Evolutionary conservation across 2,329 filamentous ascomycete genomes (phyloP), one percentile per base, ranked within the genome.

Genomic region (Stachybotrys chartarum): DNA sequence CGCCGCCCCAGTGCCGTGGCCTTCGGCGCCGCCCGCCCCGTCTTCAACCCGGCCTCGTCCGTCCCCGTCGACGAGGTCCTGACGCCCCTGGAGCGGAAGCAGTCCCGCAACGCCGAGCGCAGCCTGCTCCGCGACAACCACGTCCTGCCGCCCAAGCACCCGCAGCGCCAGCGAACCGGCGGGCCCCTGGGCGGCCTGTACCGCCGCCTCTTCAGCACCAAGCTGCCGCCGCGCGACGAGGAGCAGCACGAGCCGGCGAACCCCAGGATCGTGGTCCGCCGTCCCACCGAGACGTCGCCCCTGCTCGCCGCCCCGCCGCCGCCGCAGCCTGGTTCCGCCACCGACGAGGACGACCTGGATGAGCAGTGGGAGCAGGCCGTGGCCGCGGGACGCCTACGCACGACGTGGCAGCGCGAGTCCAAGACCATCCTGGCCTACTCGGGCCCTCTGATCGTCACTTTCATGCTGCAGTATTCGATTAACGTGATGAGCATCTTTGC

Each of bases 331-430:
- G 66, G 54, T 72, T 72, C 74, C 75, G 11, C 74, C 76, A 24
- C 73, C 74, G 45, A 75, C 75, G 55, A 24, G 24, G 76, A 78
- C 5, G 82, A 84, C 50, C 76, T 92, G 52, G 83, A 87, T 61
- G 80, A 84, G 63, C 87, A 90, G 66, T 96, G 91, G 91, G 87
- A 93, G 59, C 88, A 91, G 58, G 93, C 92, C 0, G 88, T 97
- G 11, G 81, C 84, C 1, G 82, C 87, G 0, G 91, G 91, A 11
- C 82, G 85, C 66, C 92, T 97, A 60, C 86, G 87, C 54, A 97
- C 92, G 5, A 95, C 91, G 6, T 97, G 92, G 91, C 86, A 88
- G 70, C 84, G 92, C 59, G 93, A 97, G 76, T 79, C 88, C 47
- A 91, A 92, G 74, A 91, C 91, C 1, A 79, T 97, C 46, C 75